A percentile compares a stretch with the other conserved stretches of the same genome.
phyloP scores from a whole-genome alignment of 306 rosid genomes.

The Gillenia trifoliata region DNA sequence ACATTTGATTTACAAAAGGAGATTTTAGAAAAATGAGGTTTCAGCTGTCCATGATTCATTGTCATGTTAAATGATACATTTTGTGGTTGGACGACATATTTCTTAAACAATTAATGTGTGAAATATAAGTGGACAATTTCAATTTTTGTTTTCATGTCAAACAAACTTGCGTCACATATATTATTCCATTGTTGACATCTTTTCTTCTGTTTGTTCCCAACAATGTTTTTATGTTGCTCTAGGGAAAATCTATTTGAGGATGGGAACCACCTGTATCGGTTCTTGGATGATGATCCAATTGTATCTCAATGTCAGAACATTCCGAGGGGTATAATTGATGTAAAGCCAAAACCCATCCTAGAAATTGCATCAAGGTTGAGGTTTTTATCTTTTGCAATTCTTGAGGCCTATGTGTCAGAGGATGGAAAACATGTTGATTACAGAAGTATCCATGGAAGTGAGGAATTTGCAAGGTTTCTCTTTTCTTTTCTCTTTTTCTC shows the following conservation, averaged over 20 bases:
- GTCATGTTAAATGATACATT: neutral
- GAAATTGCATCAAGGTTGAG: slow-evolving; percentile 87
- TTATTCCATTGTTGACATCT: slow-evolving; percentile 10
- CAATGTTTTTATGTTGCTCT: slow-evolving; percentile 21
- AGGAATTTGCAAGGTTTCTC: slow-evolving; percentile 82
- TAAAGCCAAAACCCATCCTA: slow-evolving; percentile 65
- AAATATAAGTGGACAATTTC: neutral
- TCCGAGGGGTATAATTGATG: slow-evolving; percentile 63
- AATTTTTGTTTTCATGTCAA: neutral
- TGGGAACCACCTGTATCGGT: slow-evolving; percentile 79
- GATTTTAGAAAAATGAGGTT: neutral
- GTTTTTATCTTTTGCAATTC: slow-evolving; percentile 58
- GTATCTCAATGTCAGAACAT: slow-evolving; percentile 86
- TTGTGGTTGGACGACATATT: neutral
- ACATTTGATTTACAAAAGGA: neutral
- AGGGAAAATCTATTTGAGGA: slow-evolving; percentile 81
- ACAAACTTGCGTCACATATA: neutral
- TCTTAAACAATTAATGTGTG: neutral
- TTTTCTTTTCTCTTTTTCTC: neutral
- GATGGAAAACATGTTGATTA: slow-evolving; percentile 73
- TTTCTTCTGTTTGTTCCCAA: slow-evolving; percentile 15
- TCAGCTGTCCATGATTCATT: neutral
- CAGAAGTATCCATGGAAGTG: slow-evolving; percentile 73
- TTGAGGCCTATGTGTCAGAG: slow-evolving; percentile 76
- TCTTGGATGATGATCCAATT: slow-evolving; percentile 79